These are phyloP conservation scores for Lasiodiplodia sp. DNA, from an alignment of 2,329 filamentous ascomycete species.

Conservation along the genomic window DNA sequence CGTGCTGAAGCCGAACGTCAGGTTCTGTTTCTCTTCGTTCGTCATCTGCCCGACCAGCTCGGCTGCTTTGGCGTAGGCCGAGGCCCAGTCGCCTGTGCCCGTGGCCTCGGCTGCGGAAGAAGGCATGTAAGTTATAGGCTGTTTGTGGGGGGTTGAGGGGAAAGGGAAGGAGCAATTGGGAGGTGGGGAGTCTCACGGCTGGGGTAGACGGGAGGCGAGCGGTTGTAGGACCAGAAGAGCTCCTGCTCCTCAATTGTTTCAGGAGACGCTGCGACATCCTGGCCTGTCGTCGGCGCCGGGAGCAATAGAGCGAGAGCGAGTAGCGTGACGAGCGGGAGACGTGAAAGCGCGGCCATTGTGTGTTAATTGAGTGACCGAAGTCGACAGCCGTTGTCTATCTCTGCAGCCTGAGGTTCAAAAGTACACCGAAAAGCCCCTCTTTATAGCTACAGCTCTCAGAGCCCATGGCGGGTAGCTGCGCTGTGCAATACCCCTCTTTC, in stretches of 20 bases:
- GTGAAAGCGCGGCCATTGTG: neutral
- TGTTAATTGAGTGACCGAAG: neutral
- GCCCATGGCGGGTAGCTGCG: neutral
- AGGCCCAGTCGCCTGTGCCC: slow-evolving; percentile 42
- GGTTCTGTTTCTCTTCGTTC: slow-evolving; percentile 47
- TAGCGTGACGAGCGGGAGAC: neutral
- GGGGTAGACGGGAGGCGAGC: slow-evolving; percentile 12
- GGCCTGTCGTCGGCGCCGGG: neutral
- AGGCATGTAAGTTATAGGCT: neutral
- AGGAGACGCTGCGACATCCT: slow-evolving; percentile 6
- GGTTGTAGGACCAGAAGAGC: slow-evolving; percentile 14
- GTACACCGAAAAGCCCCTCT: neutral
- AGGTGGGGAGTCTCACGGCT: slow-evolving; percentile 1
- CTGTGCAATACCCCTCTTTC: slow-evolving; percentile 13
- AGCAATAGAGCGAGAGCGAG: neutral
- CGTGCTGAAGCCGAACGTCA: slow-evolving; percentile 47
- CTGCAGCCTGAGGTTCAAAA: neutral
- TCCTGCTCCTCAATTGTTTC: neutral
- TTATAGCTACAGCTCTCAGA: neutral
- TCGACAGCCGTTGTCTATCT: neutral
- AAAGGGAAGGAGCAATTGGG: neutral
- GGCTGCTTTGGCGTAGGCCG: slow-evolving; percentile 50
- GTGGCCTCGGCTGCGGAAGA: slow-evolving; percentile 6
- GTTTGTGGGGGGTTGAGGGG: neutral
- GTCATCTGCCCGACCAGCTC: slow-evolving; percentile 50